Conservation (phyloP, 441 rosid species). For the Iberis amara region DNA sequence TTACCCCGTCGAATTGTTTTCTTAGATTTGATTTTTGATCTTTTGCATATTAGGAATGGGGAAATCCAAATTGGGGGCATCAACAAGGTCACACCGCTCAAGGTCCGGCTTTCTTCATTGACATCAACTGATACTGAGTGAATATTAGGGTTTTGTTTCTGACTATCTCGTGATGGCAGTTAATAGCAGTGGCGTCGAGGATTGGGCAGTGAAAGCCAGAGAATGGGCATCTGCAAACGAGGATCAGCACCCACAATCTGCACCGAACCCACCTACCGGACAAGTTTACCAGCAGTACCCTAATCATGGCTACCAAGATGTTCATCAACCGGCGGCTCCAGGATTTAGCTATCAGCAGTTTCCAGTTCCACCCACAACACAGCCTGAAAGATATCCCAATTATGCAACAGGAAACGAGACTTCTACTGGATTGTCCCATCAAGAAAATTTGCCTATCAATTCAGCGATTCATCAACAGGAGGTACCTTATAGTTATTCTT, state of each 20-base stretch:
- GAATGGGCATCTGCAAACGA: constrained; percentile 79
- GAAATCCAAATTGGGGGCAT: constrained; percentile 56
- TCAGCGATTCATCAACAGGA: constrained; percentile 91
- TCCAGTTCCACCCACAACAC: constrained; percentile 44
- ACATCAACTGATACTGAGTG: constrained; percentile 19
- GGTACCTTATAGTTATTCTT: constrained; percentile 99
- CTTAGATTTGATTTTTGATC: constrained; percentile 11
- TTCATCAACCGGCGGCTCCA: constrained; percentile 46
- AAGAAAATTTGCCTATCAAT: constrained; percentile 42
- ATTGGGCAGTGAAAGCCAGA: constrained; percentile 95
- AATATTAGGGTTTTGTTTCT: constrained; percentile 21
- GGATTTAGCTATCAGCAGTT: constrained; percentile 55
- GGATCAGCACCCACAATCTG: constrained; percentile 51
- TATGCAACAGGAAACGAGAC: constrained; percentile 46
- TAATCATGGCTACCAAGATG: constrained; percentile 53
- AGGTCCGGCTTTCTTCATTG: constrained; percentile 30
- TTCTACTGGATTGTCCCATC: constrained; percentile 37
- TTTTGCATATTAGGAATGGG: constrained; percentile 61
- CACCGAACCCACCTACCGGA: constrained; percentile 39
- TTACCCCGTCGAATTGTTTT: constrained; percentile 2
- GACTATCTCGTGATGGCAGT: constrained; percentile 35
- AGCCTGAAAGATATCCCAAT: constrained; percentile 43
- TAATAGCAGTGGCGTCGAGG: constrained; percentile 49
- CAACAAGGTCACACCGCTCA: constrained; percentile 56
- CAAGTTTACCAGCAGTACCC: constrained; percentile 48